A percentile compares a stretch with the other conserved stretches of the same genome.
phyloP scores from a whole-genome alignment of 306 rosid species.

The Cicer yamashitae region DNA sequence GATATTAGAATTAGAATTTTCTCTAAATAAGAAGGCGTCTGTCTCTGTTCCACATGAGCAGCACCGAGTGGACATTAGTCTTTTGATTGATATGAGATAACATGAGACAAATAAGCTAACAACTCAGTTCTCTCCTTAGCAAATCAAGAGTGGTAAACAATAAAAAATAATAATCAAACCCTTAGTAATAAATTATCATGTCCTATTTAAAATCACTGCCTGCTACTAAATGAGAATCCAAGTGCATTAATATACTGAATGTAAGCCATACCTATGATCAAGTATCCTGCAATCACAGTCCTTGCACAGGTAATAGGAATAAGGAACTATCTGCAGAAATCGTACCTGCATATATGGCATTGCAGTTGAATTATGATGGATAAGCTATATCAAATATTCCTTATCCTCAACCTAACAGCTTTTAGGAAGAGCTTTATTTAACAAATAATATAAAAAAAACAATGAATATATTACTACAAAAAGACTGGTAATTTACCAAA shows the following conservation, averaged over 20 bases:
- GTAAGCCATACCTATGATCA: conserved; percentile 71
- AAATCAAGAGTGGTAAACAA: conserved; percentile 9
- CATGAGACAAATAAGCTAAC: conserved; percentile 7
- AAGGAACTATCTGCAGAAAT: conserved; percentile 80
- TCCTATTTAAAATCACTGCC: not conserved
- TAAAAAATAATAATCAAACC: not conserved
- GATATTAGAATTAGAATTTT: conserved; percentile 1
- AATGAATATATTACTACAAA: conserved; percentile 27
- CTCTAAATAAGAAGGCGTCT: conserved; percentile 15
- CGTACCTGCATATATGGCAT: conserved; percentile 68
- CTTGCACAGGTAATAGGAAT: conserved; percentile 83
- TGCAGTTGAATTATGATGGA: conserved; percentile 22
- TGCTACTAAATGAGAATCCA: conserved; percentile 27
- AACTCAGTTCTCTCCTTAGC: conserved; percentile 15
- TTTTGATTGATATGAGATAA: conserved; percentile 15
- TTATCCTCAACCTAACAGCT: not conserved
- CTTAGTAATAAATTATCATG: conserved; percentile 11
- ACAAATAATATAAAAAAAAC: conserved; percentile 37
- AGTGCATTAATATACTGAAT: conserved; percentile 12
- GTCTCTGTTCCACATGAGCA: not conserved
- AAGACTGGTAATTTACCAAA: conserved; percentile 56
- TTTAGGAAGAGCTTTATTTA: conserved; percentile 14
- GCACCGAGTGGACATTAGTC: not conserved
- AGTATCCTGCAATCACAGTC: conserved; percentile 90
- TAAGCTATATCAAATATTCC: conserved; percentile 15